These are phyloP conservation scores for Castanopsis chinensis DNA, from an alignment of 306 rosid species.

Conservation along the genomic window DNA sequence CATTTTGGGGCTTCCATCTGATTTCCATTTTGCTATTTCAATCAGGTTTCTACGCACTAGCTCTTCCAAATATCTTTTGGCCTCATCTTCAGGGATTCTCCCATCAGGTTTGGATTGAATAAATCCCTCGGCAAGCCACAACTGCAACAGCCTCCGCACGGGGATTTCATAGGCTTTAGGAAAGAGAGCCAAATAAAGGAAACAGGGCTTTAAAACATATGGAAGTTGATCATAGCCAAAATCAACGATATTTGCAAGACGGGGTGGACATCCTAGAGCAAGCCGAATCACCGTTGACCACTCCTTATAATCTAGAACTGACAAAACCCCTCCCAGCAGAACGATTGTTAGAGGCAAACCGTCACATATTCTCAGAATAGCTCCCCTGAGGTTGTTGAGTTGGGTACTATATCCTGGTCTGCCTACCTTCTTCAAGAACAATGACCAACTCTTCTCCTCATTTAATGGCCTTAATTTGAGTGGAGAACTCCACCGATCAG, in stretches of 20 bases:
- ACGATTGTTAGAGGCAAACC: neutral
- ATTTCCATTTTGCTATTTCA: neutral
- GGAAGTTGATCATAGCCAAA: neutral
- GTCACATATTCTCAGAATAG: neutral
- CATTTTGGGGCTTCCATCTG: conserved; percentile 13
- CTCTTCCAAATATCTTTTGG: neutral
- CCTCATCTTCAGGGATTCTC: conserved; percentile 1
- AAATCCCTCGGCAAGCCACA: conserved; percentile 21
- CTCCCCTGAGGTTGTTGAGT: neutral
- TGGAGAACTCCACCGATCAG: neutral
- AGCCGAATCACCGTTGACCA: neutral
- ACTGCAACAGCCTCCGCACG: neutral
- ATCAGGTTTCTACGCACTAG: neutral
- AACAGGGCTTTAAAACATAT: neutral
- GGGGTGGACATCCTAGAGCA: neutral
- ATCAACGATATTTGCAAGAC: neutral
- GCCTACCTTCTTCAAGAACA: neutral
- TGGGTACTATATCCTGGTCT: too few relatives aligned
- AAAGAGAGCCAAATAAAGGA: conserved; percentile 18
- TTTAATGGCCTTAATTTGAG: neutral
- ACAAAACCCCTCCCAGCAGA: neutral
- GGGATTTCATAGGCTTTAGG: conserved; percentile 15
- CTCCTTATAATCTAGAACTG: neutral
- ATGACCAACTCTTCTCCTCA: neutral
- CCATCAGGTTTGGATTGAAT: neutral